Evolutionary conservation across 1,284 basidiomycete genomes (phyloP).

Genomic region (Golubevia pallescens): DNA sequence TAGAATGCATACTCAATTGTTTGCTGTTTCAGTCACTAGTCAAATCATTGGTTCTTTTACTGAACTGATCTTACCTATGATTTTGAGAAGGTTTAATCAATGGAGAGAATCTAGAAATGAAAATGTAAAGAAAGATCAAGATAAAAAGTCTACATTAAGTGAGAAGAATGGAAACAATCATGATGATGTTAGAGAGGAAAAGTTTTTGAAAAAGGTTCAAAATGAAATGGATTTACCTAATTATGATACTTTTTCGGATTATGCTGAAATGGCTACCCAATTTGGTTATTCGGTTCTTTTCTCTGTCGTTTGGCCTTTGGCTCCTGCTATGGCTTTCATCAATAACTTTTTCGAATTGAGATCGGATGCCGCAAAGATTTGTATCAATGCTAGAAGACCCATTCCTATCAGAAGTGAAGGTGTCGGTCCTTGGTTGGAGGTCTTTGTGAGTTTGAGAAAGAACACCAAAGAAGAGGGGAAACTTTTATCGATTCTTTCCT

Average conservation of each 20-base stretch:
- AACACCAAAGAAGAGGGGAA: too few species aligned
- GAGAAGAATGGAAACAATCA: not conserved
- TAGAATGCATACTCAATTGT: constrained; percentile 56
- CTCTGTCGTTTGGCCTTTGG: constrained; percentile 58
- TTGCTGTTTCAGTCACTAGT: constrained; percentile 57
- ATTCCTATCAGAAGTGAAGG: constrained; percentile 47
- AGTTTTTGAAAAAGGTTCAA: constrained; percentile 37
- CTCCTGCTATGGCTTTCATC: constrained; percentile 55
- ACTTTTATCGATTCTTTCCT: too few species aligned
- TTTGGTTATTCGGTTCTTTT: constrained; percentile 47
- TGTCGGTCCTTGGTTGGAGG: constrained; percentile 56
- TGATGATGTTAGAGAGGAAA: constrained; percentile 21
- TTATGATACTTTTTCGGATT: constrained; percentile 61
- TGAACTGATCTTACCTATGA: constrained; percentile 46
- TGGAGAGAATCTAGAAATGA: constrained; percentile 12
- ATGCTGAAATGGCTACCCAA: constrained; percentile 63
- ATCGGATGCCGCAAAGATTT: constrained; percentile 57
- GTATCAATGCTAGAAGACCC: constrained; percentile 50
- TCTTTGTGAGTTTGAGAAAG: constrained; percentile 18
- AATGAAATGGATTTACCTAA: constrained; percentile 43
- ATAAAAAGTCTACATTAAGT: not conserved
- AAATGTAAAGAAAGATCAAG: constrained; percentile 15
- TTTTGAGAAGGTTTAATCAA: constrained; percentile 32
- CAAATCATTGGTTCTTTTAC: constrained; percentile 51
- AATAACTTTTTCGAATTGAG: constrained; percentile 64